Conservation (phyloP, 2,329 filamentous ascomycete species). For the Cryphonectria carpinicola region DNA sequence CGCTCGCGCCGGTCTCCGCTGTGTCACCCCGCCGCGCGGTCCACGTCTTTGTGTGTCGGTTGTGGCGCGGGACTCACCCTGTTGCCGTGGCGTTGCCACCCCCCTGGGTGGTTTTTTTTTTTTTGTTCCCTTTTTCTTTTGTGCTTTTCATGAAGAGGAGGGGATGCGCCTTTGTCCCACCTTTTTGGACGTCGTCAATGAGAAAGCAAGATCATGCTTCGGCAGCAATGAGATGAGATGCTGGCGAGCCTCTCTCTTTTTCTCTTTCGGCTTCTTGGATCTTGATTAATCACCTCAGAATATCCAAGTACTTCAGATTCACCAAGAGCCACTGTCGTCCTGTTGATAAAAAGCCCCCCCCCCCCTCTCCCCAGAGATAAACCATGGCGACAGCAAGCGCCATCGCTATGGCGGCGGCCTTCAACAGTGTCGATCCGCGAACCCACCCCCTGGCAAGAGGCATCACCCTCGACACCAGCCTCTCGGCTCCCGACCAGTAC, state of each 20-base stretch:
- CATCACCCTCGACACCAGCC: conserved; percentile 15
- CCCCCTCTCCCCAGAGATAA: not conserved
- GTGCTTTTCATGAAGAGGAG: not conserved
- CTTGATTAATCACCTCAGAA: not conserved
- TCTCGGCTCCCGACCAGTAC: conserved; percentile 19
- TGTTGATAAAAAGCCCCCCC: not conserved
- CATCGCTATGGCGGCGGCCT: conserved; percentile 20
- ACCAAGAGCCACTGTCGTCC: not conserved
- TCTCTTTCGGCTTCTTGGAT: no score
- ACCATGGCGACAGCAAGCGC: conserved; percentile 23
- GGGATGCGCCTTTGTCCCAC: not conserved
- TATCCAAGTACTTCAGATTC: no score
- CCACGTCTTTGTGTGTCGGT: no score
- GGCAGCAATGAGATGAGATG: not conserved
- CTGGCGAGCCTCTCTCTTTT: no score
- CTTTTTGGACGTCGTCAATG: not conserved
- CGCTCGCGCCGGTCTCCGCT: no score
- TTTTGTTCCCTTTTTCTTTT: not conserved
- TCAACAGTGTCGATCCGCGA: conserved; percentile 15
- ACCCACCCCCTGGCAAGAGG: conserved; percentile 9
- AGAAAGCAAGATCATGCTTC: not conserved
- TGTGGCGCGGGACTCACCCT: no score
- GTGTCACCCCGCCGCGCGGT: no score
- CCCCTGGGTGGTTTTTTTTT: not conserved
- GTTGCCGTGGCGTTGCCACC: no score